These are phyloP conservation scores for Cyphellophora attinorum DNA, from an alignment of 2,329 filamentous ascomycete species.

Conservation along the genomic window DNA sequence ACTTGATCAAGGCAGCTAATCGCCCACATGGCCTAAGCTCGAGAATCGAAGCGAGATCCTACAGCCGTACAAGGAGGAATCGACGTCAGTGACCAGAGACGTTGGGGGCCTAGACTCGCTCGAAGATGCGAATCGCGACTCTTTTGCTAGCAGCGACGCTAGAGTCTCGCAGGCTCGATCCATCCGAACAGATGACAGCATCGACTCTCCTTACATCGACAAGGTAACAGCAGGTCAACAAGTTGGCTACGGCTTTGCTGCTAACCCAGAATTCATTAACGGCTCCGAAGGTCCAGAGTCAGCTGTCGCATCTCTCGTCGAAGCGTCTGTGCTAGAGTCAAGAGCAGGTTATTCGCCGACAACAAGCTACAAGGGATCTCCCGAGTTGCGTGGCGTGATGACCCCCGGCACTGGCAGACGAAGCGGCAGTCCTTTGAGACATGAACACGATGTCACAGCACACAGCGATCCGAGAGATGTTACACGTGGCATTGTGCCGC, in stretches of 20 bases:
- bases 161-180: conserved; percentile 42
- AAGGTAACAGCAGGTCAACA: conserved; percentile 57
- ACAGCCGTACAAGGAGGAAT: conserved; percentile 25
- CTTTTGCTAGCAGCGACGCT: conserved; percentile 45
- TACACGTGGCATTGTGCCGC: conserved; percentile 33
- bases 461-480: conserved; percentile 27
- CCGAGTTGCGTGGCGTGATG: conserved; percentile 19
- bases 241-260: conserved; percentile 58
- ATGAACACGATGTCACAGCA: conserved; percentile 25
- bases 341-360: conserved; percentile 8
- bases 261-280: conserved; percentile 69
- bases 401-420: conserved; percentile 13
- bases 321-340: conserved; percentile 65
- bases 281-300: conserved; percentile 70
- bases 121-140: conserved; percentile 23
- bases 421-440: conserved; percentile 37
- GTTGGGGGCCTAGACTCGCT: conserved; percentile 24
- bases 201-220: conserved; percentile 43
- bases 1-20: conserved; percentile 40
- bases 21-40: conserved; percentile 44
- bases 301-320: conserved; percentile 79
- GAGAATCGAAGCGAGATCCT: conserved; percentile 42
- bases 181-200: neutral
- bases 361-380: conserved; percentile 10
- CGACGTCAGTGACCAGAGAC: neutral